Evolutionary conservation across 305 asterid genomes (phyloP).

Genomic region (Fraxinus albicans): DNA sequence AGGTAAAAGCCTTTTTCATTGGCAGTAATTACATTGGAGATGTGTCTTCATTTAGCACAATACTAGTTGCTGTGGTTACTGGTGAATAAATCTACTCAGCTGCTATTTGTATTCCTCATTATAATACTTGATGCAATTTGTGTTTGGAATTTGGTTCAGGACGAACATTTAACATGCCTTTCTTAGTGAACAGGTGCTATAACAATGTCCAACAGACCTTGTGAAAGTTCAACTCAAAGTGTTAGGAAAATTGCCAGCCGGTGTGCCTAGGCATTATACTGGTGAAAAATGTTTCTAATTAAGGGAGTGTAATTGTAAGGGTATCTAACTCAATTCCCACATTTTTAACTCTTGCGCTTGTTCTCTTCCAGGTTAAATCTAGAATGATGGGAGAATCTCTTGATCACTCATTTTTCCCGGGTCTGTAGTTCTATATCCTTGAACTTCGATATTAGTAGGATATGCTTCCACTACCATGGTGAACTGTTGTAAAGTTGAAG

Average conservation of each 20-base stretch:
- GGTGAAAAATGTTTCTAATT: conserved; percentile 26
- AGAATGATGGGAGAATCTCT: conserved; percentile 92
- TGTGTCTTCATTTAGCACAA: conserved; percentile 63
- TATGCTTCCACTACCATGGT: neutral
- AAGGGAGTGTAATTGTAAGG: neutral
- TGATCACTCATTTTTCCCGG: neutral
- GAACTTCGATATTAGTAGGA: neutral
- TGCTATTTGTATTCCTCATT: neutral
- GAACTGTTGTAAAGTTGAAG: neutral
- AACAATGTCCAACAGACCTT: conserved; percentile 73
- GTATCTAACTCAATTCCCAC: neutral
- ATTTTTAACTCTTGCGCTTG: conserved; percentile 9
- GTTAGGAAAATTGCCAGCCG: conserved; percentile 55
- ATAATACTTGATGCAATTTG: neutral
- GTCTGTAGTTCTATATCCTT: neutral
- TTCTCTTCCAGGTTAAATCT: conserved; percentile 68
- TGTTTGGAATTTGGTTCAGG: conserved; percentile 14
- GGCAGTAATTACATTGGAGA: conserved; percentile 60
- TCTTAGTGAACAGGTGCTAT: conserved; percentile 65
- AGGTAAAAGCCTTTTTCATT: conserved; percentile 65
- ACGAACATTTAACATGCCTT: conserved; percentile 6
- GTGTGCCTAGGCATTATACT: conserved; percentile 45
- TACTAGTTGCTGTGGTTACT: conserved; percentile 73
- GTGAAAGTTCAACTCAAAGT: conserved; percentile 63
- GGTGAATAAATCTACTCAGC: conserved; percentile 45